Percentiles rank a stretch among this genome's conserved stretches.
Evolutionary conservation across 2,329 filamentous ascomycete genomes (phyloP).

Genomic region (Colletotrichum eleusines): DNA sequence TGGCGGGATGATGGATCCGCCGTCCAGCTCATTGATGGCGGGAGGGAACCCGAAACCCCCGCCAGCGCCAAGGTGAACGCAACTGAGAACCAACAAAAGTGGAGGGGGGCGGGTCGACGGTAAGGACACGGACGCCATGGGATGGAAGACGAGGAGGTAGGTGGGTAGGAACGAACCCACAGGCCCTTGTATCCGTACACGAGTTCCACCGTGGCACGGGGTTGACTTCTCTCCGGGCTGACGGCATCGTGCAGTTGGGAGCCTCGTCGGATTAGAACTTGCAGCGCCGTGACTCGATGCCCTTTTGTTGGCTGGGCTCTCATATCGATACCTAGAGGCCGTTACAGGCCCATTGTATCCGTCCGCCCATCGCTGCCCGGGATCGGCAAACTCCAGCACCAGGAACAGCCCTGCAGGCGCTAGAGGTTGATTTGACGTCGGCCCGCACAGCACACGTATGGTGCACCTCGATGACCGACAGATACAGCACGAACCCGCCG

Average conservation of each 20-base stretch:
- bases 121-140: constrained; percentile 17
- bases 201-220: constrained; percentile 7
- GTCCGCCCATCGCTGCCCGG: too few relatives aligned
- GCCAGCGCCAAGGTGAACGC: constrained; percentile 1
- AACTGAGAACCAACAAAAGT: constrained; percentile 30
- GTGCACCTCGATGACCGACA: neutral
- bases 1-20: constrained; percentile 33
- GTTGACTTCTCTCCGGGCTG: neutral
- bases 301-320: neutral
- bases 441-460: neutral
- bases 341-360: too few relatives aligned
- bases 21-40: constrained; percentile 15
- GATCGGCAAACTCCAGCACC: neutral
- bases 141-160: too few relatives aligned
- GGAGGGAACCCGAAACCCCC: constrained; percentile 3
- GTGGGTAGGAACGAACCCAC: too few relatives aligned
- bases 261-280: too few relatives aligned
- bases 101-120: constrained; percentile 26
- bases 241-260: too few relatives aligned
- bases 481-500: neutral
- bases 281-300: neutral
- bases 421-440: constrained; percentile 24
- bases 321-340: neutral
- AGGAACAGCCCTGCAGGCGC: constrained; percentile 18
- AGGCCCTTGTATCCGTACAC: constrained; percentile 1